A percentile compares a stretch with the other conserved stretches of the same genome.
These are phyloP conservation scores for Wickerhamomyces silvicola DNA, from an alignment of 805 yeast genomes.

Conservation along the genomic window DNA sequence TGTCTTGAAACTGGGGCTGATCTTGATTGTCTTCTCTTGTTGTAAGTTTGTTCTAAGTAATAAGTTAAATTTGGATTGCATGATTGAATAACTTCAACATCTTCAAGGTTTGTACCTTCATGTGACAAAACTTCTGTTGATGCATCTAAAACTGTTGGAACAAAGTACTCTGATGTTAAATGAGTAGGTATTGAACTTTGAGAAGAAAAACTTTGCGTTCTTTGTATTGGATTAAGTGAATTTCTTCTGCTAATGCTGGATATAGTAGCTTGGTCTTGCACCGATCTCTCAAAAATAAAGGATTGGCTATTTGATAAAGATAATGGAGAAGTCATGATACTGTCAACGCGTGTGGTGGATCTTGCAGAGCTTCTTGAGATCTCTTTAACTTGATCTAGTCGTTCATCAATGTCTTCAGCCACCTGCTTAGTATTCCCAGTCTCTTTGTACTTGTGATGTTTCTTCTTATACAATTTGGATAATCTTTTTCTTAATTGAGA, in stretches of 20 bases:
- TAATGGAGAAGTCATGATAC: slow-evolving; percentile 1
- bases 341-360: neutral
- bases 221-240: slow-evolving; percentile 5
- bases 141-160: slow-evolving; percentile 7
- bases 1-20: slow-evolving; percentile 5
- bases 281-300: slow-evolving; percentile 15
- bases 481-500: slow-evolving; percentile 1
- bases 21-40: slow-evolving; percentile 1
- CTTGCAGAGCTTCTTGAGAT: slow-evolving; percentile 1
- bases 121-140: slow-evolving; percentile 3
- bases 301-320: slow-evolving; percentile 8
- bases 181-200: slow-evolving; percentile 2
- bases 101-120: slow-evolving; percentile 2
- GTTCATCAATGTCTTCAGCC: slow-evolving; percentile 3
- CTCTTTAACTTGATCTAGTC: slow-evolving; percentile 3
- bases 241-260: slow-evolving; percentile 3
- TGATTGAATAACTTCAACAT: slow-evolving; percentile 4
- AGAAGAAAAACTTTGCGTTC: slow-evolving; percentile 5
- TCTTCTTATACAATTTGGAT: neutral
- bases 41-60: slow-evolving; percentile 1
- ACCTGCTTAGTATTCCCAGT: neutral
- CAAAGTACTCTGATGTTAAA: slow-evolving; percentile 3
- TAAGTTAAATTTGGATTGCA: neutral
- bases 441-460: neutral
- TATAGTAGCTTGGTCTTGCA: slow-evolving; percentile 10